Base-by-base conservation (phyloP, 148 eudicot genomes). In the Chenopodium suecicum region DNA sequence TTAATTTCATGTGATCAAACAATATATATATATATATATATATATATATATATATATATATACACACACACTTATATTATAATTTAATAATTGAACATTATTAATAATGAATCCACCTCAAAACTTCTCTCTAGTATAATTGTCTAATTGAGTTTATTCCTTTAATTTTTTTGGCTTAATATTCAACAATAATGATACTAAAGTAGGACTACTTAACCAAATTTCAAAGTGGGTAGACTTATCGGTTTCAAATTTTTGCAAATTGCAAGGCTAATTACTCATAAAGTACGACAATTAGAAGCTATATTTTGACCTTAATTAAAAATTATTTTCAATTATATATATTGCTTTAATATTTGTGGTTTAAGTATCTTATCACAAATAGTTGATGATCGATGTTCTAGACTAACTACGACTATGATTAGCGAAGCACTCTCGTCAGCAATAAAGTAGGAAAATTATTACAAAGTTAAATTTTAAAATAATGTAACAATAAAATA, bases 371-470 rank as follows among this genome's bases (percentile, higher is more conserved):
- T 78, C 75, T 4, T 25, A 7, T 20, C 29, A 32, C 68, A 81
- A 72, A 46, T 63, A 46, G 56, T 14, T 46, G 47, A 67, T 64
- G 9, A 20, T 63, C 0, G 8, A 46, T 56, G 23, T 81, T 81
- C 73, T 31, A 31, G 69, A 74, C 14, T 29, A 20, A n/a, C 13
- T 65, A 48, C 66, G 78, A 41, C 7, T 41, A 41, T 41, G 44
- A 6, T 41, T 41, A 74, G 44, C 65, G 48, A 74, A 81, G 78
- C 78, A 81, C 83, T 29, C 31, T 4, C 78, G 83, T 74, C 73
- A 74, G 52, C 79, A 66, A 65, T 50, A 9, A 73, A 67, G 70
- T 67, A 34, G 5, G 19, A 9, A 9, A 73, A 9, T 44, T 31
- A 31, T 31, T 31, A 31, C 32, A 31, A 31, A 31, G 32, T 31